Base-by-base conservation (phyloP, 768 basidiomycete species). In the Mrakia frigida region DNA sequence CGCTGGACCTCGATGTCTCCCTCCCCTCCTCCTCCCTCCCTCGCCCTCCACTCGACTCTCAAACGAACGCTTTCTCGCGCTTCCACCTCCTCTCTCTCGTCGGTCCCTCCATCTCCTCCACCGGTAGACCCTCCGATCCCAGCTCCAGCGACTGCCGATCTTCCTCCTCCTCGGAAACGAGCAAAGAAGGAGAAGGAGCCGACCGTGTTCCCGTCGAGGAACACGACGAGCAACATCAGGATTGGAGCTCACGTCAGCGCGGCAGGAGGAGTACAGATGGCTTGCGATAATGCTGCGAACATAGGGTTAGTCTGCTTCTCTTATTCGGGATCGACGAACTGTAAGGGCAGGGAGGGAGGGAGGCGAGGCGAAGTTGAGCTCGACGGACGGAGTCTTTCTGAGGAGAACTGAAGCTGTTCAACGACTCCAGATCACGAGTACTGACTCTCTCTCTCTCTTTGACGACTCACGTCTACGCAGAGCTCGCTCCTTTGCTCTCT, bases 201-300 rank as follows among this genome's bases (percentile, higher is more conserved):
- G 35, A 68, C 39, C 28, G 52, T 72, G 53, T 56, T 65, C 9
- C 74, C 74, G 28, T 0, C 74, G 7, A n/a, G 74, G 10, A 75
- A 59, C 74, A 69, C 65, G 33, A 52, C 74, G n/a, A 73, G 75
- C 46, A 18, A 18, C 18, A 41, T 76, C 75, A n/a, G 46, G 31
- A 63, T 94, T 18, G 93, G 93, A 2, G 92, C 92, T 6, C 93
- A 95, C 80, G 90, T 93, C 33, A 92, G 92, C 21, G 87, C 90
- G 13, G 88, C 89, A 0, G 92, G 92, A 3, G 93, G 93, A 1
- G 88, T 93, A 0, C 90, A 92, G 81, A 90, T 91, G 74, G 83
- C 91, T 0, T 82, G 92, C 25, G 74, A 87, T 6, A 90, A 93
- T 77, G 92, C 92, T 23, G 88, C 89, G 23, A 84, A 85, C 28